Evolutionary conservation across 495 filamentous ascomycete genomes (phyloP), one percentile per base, ranked within the genome.

Genomic region (Elaphomyces granulatus): DNA sequence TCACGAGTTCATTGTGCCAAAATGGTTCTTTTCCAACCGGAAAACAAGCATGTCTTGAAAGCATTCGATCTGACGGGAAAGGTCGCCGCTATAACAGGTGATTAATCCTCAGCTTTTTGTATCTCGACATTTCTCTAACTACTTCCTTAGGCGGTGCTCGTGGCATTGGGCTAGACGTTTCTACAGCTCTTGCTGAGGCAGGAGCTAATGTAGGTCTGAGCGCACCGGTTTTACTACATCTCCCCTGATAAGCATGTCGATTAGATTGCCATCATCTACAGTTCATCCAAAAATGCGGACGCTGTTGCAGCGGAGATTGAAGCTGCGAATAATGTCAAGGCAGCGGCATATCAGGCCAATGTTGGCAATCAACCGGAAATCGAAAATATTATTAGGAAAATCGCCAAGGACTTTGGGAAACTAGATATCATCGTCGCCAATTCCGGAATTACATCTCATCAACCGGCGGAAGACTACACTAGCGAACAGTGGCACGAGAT

Each of bases 371-470:
- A 70, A 45, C 51, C 71, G 8, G 60, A 70, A 2, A 78, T 87
- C 16, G 58, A 72, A 34, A 44, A 50, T 0, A 59, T 66, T 19
- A 55, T 82, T 16, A 62, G 78, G 44, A 46, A 66, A 26, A 68
- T 76, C 34, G 67, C 77, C 14, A 42, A 53, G 31, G 80, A 84
- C 8, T 83, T 86, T 56, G 72, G 71, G 15, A 68, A 71, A 3
- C 71, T 87, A 3, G 83, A 87, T 50, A 68, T 86, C 48, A 80
- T 87, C 47, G 73, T 87, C 30, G 79, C 77, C 8, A 87, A 87
- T 49, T 76, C 79, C 3, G 83, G 82, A 4, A 77, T 86, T 33
- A 59, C 67, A 3, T 79, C 50, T 6, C 47, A 38, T 12, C 34
- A 56, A n/a, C 40, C 56, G 0, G 60, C 58, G 0, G 60, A 62